Evolutionary conservation across 2,329 filamentous ascomycete genomes (phyloP).

Genomic region (Diaporthe vaccinii): DNA sequence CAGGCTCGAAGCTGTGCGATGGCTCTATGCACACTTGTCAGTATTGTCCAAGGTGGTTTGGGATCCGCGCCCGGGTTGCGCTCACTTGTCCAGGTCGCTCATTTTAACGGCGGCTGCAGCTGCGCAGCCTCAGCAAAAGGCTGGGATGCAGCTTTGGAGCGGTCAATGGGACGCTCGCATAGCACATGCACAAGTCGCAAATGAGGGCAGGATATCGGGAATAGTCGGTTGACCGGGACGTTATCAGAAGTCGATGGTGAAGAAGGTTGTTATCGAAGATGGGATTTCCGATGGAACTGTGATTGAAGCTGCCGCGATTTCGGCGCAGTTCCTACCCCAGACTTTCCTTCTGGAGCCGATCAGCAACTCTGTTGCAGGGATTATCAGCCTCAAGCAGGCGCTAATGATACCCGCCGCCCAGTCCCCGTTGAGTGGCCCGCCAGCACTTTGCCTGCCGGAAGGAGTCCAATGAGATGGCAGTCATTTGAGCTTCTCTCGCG

Average conservation of each 20-base stretch:
- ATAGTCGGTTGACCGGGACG: too few relatives aligned
- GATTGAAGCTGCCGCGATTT: slow-evolving; percentile 34
- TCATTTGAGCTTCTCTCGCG: slow-evolving; percentile 34
- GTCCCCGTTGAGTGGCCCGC: background rate
- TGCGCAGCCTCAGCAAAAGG: slow-evolving; percentile 36
- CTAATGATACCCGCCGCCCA: slow-evolving; percentile 6
- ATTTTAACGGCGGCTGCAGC: slow-evolving; percentile 61
- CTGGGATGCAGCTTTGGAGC: slow-evolving; percentile 7
- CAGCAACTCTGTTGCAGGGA: slow-evolving; percentile 32
- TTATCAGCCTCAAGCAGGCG: slow-evolving; percentile 22
- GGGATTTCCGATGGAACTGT: background rate
- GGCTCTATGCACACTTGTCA: slow-evolving; percentile 69
- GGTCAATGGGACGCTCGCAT: slow-evolving; percentile 31
- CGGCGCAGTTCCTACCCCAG: slow-evolving; percentile 37
- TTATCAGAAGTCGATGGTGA: background rate
- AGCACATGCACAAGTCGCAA: background rate
- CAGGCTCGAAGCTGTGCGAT: slow-evolving; percentile 97
- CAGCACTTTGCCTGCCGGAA: slow-evolving; percentile 1
- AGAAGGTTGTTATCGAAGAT: background rate
- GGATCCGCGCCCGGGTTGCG: slow-evolving; percentile 32
- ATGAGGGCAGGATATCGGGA: background rate
- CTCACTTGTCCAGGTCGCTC: slow-evolving; percentile 94
- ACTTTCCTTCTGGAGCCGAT: slow-evolving; percentile 21
- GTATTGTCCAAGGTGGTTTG: background rate
- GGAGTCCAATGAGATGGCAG: slow-evolving; percentile 32